Percentiles rank a stretch among this genome's conserved stretches.
Evolutionary conservation across 805 yeast species (phyloP).

Genomic region (Candida qinlingensis): DNA sequence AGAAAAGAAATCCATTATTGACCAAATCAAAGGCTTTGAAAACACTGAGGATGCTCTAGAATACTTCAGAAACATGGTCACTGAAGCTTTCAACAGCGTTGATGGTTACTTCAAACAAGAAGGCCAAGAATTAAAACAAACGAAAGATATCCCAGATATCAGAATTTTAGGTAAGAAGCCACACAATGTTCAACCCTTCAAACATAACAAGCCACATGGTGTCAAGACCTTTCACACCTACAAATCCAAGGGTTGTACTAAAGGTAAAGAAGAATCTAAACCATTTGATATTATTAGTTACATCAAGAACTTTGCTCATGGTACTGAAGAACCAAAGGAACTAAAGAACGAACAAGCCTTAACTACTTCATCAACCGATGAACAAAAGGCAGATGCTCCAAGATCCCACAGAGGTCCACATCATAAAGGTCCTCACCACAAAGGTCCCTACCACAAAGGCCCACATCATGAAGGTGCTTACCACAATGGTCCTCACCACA

Average conservation of each 20-base stretch:
- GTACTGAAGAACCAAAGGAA: not conserved
- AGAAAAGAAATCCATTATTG: conserved; percentile 3
- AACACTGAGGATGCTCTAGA: conserved; percentile 4
- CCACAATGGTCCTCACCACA: conserved; percentile 1
- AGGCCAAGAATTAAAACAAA: not conserved
- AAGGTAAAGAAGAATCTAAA: not conserved
- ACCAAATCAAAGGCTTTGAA: conserved; percentile 3
- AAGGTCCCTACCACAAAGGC: not conserved
- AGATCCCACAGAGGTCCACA: not conserved
- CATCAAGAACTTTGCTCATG: not conserved
- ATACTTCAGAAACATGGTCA: conserved; percentile 3
- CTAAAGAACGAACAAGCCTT: not conserved
- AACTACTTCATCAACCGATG: not conserved
- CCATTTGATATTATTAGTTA: not conserved
- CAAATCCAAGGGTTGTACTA: not conserved
- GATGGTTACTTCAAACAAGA: conserved; percentile 2
- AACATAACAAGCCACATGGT: not conserved
- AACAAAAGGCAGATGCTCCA: not conserved
- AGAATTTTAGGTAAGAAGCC: not conserved
- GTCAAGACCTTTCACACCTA: not conserved
- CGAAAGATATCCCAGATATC: not conserved
- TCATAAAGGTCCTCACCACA: conserved; percentile 1
- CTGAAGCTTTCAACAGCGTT: not conserved
- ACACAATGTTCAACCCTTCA: not conserved
- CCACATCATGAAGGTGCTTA: not conserved